A percentile compares a stretch with the other conserved stretches of the same genome.
Conservation (phyloP, 2,329 filamentous ascomycete genomes). For the Thielaviopsis punctulata region DNA sequence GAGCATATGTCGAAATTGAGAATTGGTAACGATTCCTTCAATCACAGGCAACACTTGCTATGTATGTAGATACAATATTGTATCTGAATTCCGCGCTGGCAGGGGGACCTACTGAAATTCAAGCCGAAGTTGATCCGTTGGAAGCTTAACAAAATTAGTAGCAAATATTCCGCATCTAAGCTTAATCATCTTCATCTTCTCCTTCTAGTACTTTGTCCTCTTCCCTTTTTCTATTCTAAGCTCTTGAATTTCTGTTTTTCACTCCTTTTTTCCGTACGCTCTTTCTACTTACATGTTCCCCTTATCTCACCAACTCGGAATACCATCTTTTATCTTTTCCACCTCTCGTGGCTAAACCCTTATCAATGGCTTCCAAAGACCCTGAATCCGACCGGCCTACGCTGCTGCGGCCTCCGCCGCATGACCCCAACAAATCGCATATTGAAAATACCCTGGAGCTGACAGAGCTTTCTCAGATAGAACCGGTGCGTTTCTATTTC, state of each 20-base stretch:
- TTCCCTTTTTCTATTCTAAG: neutral
- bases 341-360: neutral
- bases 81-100: neutral
- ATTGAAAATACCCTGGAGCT: slow-evolving; percentile 86
- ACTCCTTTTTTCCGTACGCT: neutral
- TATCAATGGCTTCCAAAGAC: neutral
- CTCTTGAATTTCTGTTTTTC: neutral
- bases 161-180: neutral
- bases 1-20: too few relatives aligned
- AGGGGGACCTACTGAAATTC: too few relatives aligned
- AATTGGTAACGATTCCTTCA: too few relatives aligned
- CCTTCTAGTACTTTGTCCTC: neutral
- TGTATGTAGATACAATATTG: too few relatives aligned
- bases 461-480: slow-evolving; percentile 59
- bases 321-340: neutral
- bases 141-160: neutral
- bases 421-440: slow-evolving; percentile 53
- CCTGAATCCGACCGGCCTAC: slow-evolving; percentile 20
- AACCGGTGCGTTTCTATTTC: slow-evolving; percentile 38
- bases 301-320: neutral
- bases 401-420: slow-evolving; percentile 50
- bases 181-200: neutral
- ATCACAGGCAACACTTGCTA: too few relatives aligned
- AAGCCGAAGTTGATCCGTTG: neutral
- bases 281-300: neutral